These are phyloP conservation scores for Gentiana straminea DNA, from an alignment of 257 asterid genomes.

Conservation along the genomic window DNA sequence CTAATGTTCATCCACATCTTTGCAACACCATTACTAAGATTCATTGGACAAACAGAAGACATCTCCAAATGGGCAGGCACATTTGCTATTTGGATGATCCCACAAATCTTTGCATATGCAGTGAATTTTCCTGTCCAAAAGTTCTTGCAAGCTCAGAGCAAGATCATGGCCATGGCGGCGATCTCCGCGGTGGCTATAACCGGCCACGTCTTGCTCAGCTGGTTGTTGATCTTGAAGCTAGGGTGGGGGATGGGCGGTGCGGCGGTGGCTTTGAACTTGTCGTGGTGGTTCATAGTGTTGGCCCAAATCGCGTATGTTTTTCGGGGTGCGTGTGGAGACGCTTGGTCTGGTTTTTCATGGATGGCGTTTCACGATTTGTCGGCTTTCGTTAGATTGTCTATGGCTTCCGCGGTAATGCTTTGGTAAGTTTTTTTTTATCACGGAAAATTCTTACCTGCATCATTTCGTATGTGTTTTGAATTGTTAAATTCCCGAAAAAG, in stretches of 20 bases:
- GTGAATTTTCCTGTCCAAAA: constrained; percentile 45
- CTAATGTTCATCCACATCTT: constrained; percentile 33
- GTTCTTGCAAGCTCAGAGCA: constrained; percentile 60
- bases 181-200: constrained; percentile 27
- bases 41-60: constrained; percentile 31
- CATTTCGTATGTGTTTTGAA: too few relatives aligned
- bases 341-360: constrained; percentile 48
- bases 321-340: constrained; percentile 40
- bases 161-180: constrained; percentile 32
- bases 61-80: constrained; percentile 35
- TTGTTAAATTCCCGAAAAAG: too few relatives aligned
- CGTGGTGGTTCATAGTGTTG: constrained; percentile 56
- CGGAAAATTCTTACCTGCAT: too few relatives aligned
- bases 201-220: constrained; percentile 31
- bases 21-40: constrained; percentile 23
- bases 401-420: constrained; percentile 54
- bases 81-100: constrained; percentile 52
- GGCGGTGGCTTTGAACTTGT: constrained; percentile 27
- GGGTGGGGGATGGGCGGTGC: constrained; percentile 56
- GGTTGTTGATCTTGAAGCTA: constrained; percentile 45
- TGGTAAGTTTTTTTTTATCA: constrained; percentile 23
- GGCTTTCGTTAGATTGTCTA: constrained; percentile 41
- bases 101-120: constrained; percentile 52
- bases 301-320: constrained; percentile 37
- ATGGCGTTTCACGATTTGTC: constrained; percentile 35